Percentiles rank a stretch among this genome's conserved stretches.
Evolutionary conservation across 2,329 filamentous ascomycete genomes (phyloP).

Genomic region (Paramyrothecium sp.): DNA sequence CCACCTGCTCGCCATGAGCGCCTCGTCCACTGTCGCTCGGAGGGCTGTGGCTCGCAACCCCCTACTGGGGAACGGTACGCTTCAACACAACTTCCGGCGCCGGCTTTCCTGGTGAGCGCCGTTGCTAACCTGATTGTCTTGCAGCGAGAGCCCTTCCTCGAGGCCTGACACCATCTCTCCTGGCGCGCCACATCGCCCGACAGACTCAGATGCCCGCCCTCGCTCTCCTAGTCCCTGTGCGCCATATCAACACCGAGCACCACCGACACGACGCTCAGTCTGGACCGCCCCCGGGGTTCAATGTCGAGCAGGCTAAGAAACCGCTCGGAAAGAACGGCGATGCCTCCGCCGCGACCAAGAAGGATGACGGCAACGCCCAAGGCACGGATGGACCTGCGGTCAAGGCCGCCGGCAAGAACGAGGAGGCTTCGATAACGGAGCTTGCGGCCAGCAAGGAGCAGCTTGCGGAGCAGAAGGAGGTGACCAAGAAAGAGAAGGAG

Average conservation of each 20-base stretch:
- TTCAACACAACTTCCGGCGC: constrained; percentile 7
- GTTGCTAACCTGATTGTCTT: constrained; percentile 18
- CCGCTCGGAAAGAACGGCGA: constrained; percentile 62
- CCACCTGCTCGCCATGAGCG: constrained; percentile 46
- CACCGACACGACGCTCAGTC: constrained; percentile 49
- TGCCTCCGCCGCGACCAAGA: constrained; percentile 28
- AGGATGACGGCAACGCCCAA: constrained; percentile 22
- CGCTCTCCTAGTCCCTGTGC: constrained; percentile 56
- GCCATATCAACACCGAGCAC: constrained; percentile 58
- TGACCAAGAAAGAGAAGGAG: constrained; percentile 58
- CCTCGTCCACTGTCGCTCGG: constrained; percentile 54
- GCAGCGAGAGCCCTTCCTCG: constrained; percentile 46
- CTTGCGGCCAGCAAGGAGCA: constrained; percentile 64
- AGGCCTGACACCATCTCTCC: constrained; percentile 43
- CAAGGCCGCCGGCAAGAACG: constrained; percentile 34
- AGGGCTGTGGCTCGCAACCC: constrained; percentile 53
- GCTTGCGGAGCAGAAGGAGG: constrained; percentile 58
- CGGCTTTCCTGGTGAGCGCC: constrained; percentile 5
- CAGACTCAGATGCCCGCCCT: constrained; percentile 48
- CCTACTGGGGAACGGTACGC: constrained; percentile 47
- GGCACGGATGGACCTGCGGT: constrained; percentile 25
- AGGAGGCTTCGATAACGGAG: constrained; percentile 53
- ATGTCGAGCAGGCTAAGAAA: constrained; percentile 85
- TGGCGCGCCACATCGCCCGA: constrained; percentile 45
- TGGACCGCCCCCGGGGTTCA: constrained; percentile 85